Evolutionary conservation across 2,329 filamentous ascomycete species (phyloP), one percentile per base, ranked within the genome.

Genomic region (Colletotrichum simmondsii): DNA sequence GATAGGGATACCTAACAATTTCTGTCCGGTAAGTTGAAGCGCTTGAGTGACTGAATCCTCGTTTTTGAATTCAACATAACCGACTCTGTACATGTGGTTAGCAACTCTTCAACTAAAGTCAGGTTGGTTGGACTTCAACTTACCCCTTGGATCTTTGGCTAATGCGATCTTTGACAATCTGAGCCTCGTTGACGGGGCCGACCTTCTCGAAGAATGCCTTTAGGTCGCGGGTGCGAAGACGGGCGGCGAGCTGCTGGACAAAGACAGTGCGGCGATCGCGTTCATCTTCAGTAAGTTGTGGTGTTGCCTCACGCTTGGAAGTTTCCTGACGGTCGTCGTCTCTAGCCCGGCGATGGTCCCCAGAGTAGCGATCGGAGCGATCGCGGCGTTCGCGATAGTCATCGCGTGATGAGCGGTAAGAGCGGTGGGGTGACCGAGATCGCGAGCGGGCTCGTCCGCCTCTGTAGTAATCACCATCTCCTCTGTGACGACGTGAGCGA

Each of bases 111-210:
- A 11, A 0, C 37, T 1, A 28, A n/a, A 32, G 19, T 46, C 22
- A 32, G 30, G 30, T 32, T 54, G 11, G 12, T 24, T 30, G 14
- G 24, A 5, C 10, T 49, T n/a, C 4, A n/a, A 81, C 93, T 80
- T 88, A 98, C 96, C 97, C 97, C 88, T 99, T 99, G 75, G 95
- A 98, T 85, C 97, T 94, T 78, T 95, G 94, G 85, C 95, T 98
- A 75, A 99, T 95, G 75, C 97, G 91, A 79, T 99, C 97, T 85
- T 98, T 98, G 65, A 99, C 97, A 79, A 99, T 99, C 86, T 98
- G 97, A 63, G 97, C 97, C 83, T 98, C 97, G 78, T 97, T 97
- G 68, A 99, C 97, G 52, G 94, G 92, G 75, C 97, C 97, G 78
- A 97, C 93, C 84, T 96, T 95, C 82, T 98, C 95, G 80, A 99